phyloP scores from a whole-genome alignment of 306 rosid genomes.

The Vigna unguiculata region DNA sequence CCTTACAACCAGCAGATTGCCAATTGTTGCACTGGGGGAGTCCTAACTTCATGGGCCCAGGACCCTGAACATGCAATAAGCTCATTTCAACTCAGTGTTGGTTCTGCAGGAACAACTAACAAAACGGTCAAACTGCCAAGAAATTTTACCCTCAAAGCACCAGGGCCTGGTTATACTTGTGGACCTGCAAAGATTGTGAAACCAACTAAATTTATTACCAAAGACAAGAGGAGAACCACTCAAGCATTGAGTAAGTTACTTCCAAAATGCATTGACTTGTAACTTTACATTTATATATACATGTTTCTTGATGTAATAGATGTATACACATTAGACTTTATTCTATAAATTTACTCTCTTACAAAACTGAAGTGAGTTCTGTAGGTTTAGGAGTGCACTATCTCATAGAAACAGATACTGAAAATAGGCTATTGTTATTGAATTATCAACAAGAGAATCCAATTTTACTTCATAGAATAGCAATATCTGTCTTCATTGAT shows the following conservation, averaged over 20 bases:
- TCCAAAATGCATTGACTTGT: conserved; percentile 17
- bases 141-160: conserved; percentile 75
- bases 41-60: conserved; percentile 72
- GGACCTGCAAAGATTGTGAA: conserved; percentile 71
- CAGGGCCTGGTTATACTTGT: conserved; percentile 84
- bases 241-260: conserved; percentile 81
- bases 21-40: conserved; percentile 90
- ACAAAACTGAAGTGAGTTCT: neutral
- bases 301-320: neutral
- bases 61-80: conserved; percentile 68
- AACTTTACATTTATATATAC: neutral
- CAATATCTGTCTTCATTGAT: conserved; percentile 10
- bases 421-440: neutral
- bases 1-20: conserved; percentile 86
- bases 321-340: neutral
- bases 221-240: conserved; percentile 76
- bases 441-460: conserved; percentile 15
- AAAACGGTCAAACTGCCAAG: conserved; percentile 74
- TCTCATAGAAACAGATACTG: neutral
- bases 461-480: conserved; percentile 9
- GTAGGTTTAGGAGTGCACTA: neutral
- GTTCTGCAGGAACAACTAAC: conserved; percentile 82
- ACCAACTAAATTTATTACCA: conserved; percentile 63
- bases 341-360: neutral
- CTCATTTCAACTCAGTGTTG: conserved; percentile 82